Evolutionary conservation across 768 basidiomycete genomes (phyloP).

Genomic region (Clitopilus hobsonii): DNA sequence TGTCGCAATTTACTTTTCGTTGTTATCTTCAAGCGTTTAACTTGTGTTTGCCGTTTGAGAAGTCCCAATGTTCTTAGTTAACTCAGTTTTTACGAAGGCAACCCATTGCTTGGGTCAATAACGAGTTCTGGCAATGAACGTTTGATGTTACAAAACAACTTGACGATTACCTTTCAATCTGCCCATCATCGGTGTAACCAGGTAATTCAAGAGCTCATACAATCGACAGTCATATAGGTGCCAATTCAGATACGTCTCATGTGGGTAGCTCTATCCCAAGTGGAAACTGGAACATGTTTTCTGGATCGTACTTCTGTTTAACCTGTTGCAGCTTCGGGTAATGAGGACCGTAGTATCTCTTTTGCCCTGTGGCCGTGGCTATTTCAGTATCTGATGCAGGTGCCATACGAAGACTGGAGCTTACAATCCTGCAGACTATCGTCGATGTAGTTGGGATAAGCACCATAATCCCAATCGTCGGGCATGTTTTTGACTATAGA

Average conservation of each 20-base stretch:
- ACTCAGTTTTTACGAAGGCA: constrained; percentile 43
- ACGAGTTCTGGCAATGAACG: constrained; percentile 51
- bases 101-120: constrained; percentile 53
- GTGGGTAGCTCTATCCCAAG: too few relatives aligned
- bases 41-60: too few relatives aligned
- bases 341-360: constrained; percentile 30
- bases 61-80: too few relatives aligned
- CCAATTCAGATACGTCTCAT: too few relatives aligned
- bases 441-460: constrained; percentile 38
- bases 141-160: constrained; percentile 37
- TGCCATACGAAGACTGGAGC: constrained; percentile 3
- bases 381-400: not conserved
- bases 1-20: too few relatives aligned
- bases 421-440: constrained; percentile 26
- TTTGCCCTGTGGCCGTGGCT: constrained; percentile 23
- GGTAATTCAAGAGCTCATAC: too few relatives aligned
- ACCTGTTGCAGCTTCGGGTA: constrained; percentile 21
- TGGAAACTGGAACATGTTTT: constrained; percentile 19
- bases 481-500: constrained; percentile 21
- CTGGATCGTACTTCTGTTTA: constrained; percentile 26
- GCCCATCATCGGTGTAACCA: too few relatives aligned
- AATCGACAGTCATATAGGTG: too few relatives aligned
- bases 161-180: constrained; percentile 49
- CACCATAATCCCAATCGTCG: constrained; percentile 22
- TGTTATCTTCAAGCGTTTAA: too few relatives aligned